phyloP scores from a whole-genome alignment of 1,139 yeast species.

The Hemisphaericaspora lyxosophila region DNA sequence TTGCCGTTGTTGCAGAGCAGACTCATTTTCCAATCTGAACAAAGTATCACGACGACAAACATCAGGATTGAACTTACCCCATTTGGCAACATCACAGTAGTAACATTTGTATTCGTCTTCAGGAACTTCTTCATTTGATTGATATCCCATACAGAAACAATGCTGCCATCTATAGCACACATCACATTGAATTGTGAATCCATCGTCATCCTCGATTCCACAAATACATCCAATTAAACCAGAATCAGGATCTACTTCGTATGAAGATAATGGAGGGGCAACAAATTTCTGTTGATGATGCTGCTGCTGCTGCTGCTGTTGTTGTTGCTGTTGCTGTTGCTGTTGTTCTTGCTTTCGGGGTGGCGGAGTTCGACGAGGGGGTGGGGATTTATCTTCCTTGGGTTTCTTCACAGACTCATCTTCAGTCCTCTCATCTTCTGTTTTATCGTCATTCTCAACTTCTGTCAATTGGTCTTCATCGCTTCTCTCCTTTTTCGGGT shows the following conservation, averaged over 20 bases:
- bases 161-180: slow-evolving; percentile 94
- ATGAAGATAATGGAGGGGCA: slow-evolving; percentile 40
- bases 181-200: slow-evolving; percentile 93
- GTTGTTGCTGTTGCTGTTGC: neutral
- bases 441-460: slow-evolving; percentile 20
- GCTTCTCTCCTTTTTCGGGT: slow-evolving; percentile 1
- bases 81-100: slow-evolving; percentile 60
- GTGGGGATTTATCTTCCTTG: neutral
- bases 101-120: slow-evolving; percentile 79
- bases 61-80: slow-evolving; percentile 53
- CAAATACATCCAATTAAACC: slow-evolving; percentile 91
- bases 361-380: neutral
- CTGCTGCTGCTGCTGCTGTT: neutral
- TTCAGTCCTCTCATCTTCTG: slow-evolving; percentile 18
- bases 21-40: slow-evolving; percentile 28
- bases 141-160: slow-evolving; percentile 81
- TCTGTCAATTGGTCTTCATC: slow-evolving; percentile 15
- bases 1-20: too few species aligned
- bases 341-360: slow-evolving; percentile 1
- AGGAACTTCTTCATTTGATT: slow-evolving; percentile 72
- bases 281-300: slow-evolving; percentile 3
- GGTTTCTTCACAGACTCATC: slow-evolving; percentile 2
- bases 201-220: slow-evolving; percentile 87
- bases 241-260: slow-evolving; percentile 72
- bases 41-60: slow-evolving; percentile 34